Base-by-base conservation (phyloP, 192 early-diverging fungal genomes). In the Borealophlyctis nickersoniae region DNA sequence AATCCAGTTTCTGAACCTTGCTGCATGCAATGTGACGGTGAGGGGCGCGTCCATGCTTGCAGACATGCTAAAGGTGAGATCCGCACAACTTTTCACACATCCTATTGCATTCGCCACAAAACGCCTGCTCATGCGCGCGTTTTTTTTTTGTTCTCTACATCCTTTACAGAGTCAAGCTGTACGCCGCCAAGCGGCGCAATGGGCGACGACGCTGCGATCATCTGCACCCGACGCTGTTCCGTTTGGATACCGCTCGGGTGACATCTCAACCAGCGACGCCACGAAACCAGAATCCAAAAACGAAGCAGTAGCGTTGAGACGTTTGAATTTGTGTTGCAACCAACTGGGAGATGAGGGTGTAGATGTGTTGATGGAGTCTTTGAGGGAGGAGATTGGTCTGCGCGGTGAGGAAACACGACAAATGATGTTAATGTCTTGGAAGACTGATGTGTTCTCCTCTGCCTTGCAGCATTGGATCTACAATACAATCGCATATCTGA, bases 301-400 rank as follows among this genome's bases (percentile, higher is more conserved):
- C 35, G 14, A 33, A n/a, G 58, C 59, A 70, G 35, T 49, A 31
- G 52, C 63, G 1, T 60, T 76, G 22, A 30, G 56, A 9, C 67
- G 75, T 11, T 36, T 77, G 34, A 73, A 54, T 13, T 48, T 73
- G 32, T 73, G 70, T 36, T 65, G 66, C 39, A 77, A 77, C 49
- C 31, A 26, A 5, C 35, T 77, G 4, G 67, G 67, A 19, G 72
- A 77, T 52, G 34, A 52, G 14, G 75, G 75, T 1, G 54, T 73
- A 5, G 63, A 73, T 33, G 48, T 39, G 22, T 50, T 77, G 4
- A 56, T 74, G 60, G 75, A 77, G 14, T 49, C 60, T 0, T 49
- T 77, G 27, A 49, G 59, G 13, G 75, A 77, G 60, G 67, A 73
- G 55, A 67, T 71, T 58, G 75, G 75, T 19, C 56, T 77, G 50